Conservation (phyloP, 2,329 filamentous ascomycete species). For the Penicillium sp. region DNA sequence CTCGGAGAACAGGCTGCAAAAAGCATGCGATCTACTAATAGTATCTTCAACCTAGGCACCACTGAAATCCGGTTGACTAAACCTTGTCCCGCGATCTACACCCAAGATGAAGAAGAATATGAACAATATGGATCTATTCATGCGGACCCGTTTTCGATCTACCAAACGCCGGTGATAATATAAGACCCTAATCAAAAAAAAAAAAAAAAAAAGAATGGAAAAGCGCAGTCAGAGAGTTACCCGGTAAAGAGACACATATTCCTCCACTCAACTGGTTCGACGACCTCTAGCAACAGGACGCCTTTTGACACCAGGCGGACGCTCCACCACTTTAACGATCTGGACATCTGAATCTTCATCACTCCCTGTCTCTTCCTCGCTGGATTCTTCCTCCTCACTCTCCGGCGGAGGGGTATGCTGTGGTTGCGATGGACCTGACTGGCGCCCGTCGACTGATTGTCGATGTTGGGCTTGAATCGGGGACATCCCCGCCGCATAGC, state of each 20-base stretch:
- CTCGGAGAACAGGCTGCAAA: not conserved
- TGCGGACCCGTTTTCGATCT: conserved; percentile 1
- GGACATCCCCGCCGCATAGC: conserved; percentile 10
- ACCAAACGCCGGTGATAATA: conserved; percentile 5
- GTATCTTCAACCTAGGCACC: too few species aligned
- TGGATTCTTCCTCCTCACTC: conserved; percentile 19
- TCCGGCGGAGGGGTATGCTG: conserved; percentile 12
- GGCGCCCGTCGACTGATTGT: conserved; percentile 20
- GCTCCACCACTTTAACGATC: conserved; percentile 32
- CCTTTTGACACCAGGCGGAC: conserved; percentile 19
- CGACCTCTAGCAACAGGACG: conserved; percentile 23
- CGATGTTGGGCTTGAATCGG: conserved; percentile 26
- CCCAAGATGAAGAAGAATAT: not conserved
- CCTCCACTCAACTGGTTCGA: conserved; percentile 26
- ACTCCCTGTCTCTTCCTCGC: conserved; percentile 24
- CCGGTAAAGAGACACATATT: conserved; percentile 10
- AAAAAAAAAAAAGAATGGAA: conserved; percentile 3
- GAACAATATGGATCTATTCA: conserved; percentile 3
- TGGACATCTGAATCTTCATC: conserved; percentile 35
- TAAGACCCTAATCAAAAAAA: not conserved
- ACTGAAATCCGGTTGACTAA: not conserved
- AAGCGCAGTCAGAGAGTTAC: conserved; percentile 4
- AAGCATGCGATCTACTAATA: too few species aligned
- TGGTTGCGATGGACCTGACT: conserved; percentile 12
- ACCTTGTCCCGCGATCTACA: not conserved